Percentiles rank a stretch among this genome's conserved stretches.
These are phyloP conservation scores for Lasiodiplodia gonubiensis DNA, from an alignment of 2,329 filamentous ascomycete species.

Conservation along the genomic window DNA sequence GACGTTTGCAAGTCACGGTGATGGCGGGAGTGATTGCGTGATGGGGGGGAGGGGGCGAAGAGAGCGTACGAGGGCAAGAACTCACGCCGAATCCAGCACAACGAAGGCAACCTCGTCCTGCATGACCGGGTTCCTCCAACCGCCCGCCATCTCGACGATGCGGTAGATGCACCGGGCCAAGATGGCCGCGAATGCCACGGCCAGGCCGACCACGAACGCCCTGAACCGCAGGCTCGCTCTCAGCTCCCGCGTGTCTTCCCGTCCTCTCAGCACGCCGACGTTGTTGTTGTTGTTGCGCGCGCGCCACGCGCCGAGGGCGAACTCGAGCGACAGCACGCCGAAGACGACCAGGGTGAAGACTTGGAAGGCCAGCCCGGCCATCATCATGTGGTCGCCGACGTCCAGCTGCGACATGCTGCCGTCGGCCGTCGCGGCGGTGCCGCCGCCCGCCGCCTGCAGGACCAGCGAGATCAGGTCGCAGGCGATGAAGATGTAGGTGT, in stretches of 20 bases:
- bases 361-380: conserved; percentile 63
- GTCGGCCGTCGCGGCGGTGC: conserved; percentile 60
- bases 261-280: background rate
- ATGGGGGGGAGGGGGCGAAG: conserved; percentile 55
- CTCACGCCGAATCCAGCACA: conserved; percentile 20
- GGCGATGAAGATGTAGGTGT: conserved; percentile 65
- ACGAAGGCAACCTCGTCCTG: conserved; percentile 55
- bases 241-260: background rate
- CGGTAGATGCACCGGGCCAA: conserved; percentile 50
- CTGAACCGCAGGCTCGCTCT: background rate
- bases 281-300: background rate
- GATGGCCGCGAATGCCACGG: conserved; percentile 37
- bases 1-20: background rate
- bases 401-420: conserved; percentile 44
- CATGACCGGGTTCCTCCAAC: conserved; percentile 57
- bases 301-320: conserved; percentile 31
- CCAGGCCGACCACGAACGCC: conserved; percentile 4
- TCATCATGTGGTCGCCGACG: conserved; percentile 60
- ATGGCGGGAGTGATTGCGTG: background rate
- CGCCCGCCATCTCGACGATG: conserved; percentile 23
- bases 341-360: conserved; percentile 60
- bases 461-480: conserved; percentile 63
- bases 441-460: conserved; percentile 64
- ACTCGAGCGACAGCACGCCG: conserved; percentile 48
- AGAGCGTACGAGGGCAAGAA: conserved; percentile 40